Percentiles rank a stretch among this genome's conserved stretches.
Evolutionary conservation across 306 rosid genomes (phyloP).

Genomic region (Abrus pulchellus): DNA sequence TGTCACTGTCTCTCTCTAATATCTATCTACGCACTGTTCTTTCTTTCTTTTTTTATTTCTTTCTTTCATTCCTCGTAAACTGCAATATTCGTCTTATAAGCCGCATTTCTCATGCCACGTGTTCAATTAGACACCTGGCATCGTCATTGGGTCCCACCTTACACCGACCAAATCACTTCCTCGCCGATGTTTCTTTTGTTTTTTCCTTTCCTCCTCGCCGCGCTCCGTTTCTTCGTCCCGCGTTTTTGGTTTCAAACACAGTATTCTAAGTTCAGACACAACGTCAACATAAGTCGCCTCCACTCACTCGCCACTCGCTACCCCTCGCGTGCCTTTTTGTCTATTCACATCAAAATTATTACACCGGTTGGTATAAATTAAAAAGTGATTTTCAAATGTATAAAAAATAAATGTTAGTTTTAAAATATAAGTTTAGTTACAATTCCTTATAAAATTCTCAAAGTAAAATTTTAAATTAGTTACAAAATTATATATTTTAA

Average conservation of each 20-base stretch:
- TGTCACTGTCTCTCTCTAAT: neutral
- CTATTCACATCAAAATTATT: too few species aligned
- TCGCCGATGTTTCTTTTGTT: conserved; percentile 23
- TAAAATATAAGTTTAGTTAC: too few species aligned
- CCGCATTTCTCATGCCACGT: conserved; percentile 66
- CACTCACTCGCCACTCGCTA: neutral
- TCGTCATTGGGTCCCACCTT: conserved; percentile 45
- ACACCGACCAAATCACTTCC: conserved; percentile 57
- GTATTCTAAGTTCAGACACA: neutral
- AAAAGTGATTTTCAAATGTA: too few species aligned
- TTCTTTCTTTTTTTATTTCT: conserved; percentile 21
- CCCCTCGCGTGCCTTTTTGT: neutral
- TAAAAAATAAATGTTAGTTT: too few species aligned
- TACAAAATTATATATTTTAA: too few species aligned
- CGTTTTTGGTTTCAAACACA: neutral
- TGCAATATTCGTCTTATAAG: conserved; percentile 61
- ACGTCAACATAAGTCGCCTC: neutral
- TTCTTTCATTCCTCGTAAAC: conserved; percentile 60
- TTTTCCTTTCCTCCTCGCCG: neutral
- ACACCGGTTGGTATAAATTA: too few species aligned
- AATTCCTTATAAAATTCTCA: too few species aligned
- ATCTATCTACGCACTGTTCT: neutral
- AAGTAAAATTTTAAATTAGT: too few species aligned
- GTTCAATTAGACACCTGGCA: conserved; percentile 22
- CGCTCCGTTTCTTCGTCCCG: neutral